These are phyloP conservation scores for Starmerella vaccinii DNA, from an alignment of 805 yeast genomes.

Conservation along the genomic window DNA sequence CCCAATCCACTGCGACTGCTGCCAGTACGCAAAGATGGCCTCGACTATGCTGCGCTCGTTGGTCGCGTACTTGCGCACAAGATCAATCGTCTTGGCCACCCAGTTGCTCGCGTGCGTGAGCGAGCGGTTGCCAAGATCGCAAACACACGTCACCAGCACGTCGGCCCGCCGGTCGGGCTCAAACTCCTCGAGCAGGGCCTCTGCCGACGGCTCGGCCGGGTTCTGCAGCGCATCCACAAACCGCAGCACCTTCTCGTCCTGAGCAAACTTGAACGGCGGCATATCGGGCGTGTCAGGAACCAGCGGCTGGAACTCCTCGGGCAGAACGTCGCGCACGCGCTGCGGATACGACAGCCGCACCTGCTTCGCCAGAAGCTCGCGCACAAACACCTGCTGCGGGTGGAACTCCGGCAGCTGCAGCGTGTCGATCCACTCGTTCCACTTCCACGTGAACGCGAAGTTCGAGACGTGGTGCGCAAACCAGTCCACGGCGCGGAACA, in stretches of 20 bases:
- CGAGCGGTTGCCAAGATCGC: slow-evolving; percentile 80
- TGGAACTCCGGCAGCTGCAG: slow-evolving; percentile 43
- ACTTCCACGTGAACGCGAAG: slow-evolving; percentile 92
- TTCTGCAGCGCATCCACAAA: slow-evolving; percentile 34
- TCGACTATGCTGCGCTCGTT: slow-evolving; percentile 39
- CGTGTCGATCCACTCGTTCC: slow-evolving; percentile 78
- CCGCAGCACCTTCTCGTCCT: slow-evolving; percentile 25
- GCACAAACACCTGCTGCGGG: slow-evolving; percentile 64
- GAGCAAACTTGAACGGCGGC: slow-evolving; percentile 35
- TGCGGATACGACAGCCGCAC: slow-evolving; percentile 67
- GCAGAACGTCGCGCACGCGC: slow-evolving; percentile 62
- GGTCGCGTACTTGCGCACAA: slow-evolving; percentile 28
- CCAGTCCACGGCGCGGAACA: slow-evolving; percentile 74
- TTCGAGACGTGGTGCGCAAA: slow-evolving; percentile 85
- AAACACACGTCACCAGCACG: slow-evolving; percentile 57
- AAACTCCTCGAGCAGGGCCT: slow-evolving; percentile 26
- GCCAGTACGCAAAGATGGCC: slow-evolving; percentile 56
- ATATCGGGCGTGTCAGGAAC: slow-evolving; percentile 33
- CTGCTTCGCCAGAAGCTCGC: slow-evolving; percentile 73
- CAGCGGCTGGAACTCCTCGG: slow-evolving; percentile 40
- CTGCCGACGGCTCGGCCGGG: slow-evolving; percentile 19
- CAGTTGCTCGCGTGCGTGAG: slow-evolving; percentile 62
- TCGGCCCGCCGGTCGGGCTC: slow-evolving; percentile 28
- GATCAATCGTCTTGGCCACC: slow-evolving; percentile 35
- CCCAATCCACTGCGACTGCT: slow-evolving; percentile 53